A percentile compares a stretch with the other conserved stretches of the same genome.
These are phyloP conservation scores for Aspergillus transmontanensis DNA, from an alignment of 2,329 filamentous ascomycete species.

Conservation along the genomic window DNA sequence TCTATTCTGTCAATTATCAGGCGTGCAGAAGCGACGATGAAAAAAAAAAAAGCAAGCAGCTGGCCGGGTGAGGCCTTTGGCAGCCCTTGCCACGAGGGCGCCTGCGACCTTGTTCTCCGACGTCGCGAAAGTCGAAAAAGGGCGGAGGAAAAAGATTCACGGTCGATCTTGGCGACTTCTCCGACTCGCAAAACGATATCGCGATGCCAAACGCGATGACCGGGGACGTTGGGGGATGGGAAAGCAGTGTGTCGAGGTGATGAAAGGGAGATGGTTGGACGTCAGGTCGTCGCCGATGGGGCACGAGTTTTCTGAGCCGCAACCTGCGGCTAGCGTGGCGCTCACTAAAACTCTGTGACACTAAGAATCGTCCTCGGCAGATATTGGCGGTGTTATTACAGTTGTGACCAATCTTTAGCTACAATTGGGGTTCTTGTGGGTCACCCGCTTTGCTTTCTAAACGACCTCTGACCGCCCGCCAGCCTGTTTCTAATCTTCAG, in stretches of 20 bases:
- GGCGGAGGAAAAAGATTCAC: constrained; percentile 30
- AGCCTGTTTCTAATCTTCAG: constrained; percentile 13
- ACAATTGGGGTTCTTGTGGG: not conserved
- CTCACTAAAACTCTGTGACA: constrained; percentile 19
- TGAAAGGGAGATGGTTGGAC: constrained; percentile 46
- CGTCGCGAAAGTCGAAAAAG: constrained; percentile 37
- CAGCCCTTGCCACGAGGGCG: constrained; percentile 53
- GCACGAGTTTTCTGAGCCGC: constrained; percentile 44
- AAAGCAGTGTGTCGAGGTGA: constrained; percentile 35
- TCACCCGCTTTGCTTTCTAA: constrained; percentile 18
- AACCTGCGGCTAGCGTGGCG: constrained; percentile 27
- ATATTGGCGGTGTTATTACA: not conserved
- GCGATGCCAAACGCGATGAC: constrained; percentile 47
- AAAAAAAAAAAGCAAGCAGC: constrained; percentile 37
- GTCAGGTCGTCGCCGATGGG: constrained; percentile 43
- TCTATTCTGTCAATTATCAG: constrained; percentile 13
- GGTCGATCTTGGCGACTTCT: constrained; percentile 29
- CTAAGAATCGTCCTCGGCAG: constrained; percentile 10
- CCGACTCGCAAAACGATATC: constrained; percentile 37
- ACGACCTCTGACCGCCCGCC: constrained; percentile 24
- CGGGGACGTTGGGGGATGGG: constrained; percentile 35
- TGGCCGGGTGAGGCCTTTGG: constrained; percentile 49
- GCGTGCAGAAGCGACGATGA: constrained; percentile 31
- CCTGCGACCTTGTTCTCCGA: constrained; percentile 43
- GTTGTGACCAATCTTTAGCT: constrained; percentile 10